These are phyloP conservation scores for Theileria orientalis DNA, from an alignment of 169 alveolate genomes.

Conservation along the genomic window DNA sequence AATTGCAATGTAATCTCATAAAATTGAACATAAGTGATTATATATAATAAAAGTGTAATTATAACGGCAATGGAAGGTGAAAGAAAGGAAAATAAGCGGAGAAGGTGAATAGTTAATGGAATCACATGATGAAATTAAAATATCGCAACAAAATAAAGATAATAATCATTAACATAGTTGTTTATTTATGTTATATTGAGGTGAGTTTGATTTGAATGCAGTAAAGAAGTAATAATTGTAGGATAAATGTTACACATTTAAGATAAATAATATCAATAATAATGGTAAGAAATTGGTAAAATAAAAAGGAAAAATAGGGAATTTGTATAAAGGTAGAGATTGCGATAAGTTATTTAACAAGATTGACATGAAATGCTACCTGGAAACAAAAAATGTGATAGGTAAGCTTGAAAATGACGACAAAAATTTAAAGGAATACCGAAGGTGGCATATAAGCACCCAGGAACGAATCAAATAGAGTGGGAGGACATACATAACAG, in stretches of 20 bases:
- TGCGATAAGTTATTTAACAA: background rate
- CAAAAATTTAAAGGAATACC: constrained; percentile 43
- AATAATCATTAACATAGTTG: background rate
- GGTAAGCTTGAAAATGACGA: background rate
- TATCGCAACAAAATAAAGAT: background rate
- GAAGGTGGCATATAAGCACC: constrained; percentile 50
- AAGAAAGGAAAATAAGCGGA: no score
- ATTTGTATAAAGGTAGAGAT: background rate
- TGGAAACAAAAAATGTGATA: constrained; percentile 11
- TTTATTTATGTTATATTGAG: constrained; percentile 1
- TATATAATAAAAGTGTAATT: no score
- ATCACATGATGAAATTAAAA: background rate
- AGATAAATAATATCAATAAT: background rate
- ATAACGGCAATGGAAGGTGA: no score
- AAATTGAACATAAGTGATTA: no score
- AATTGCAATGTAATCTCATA: no score
- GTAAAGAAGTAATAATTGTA: background rate
- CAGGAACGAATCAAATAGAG: constrained; percentile 55
- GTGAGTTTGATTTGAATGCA: background rate
- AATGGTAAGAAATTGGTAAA: background rate
- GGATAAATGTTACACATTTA: constrained; percentile 5
- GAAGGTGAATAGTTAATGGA: no score
- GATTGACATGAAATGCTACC: background rate
- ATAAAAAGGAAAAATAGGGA: background rate
- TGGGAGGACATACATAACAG: constrained; percentile 61